These are phyloP conservation scores for Phytopythium oedochilum DNA, from an alignment of 352 stramenopile genomes.

Conservation along the genomic window DNA sequence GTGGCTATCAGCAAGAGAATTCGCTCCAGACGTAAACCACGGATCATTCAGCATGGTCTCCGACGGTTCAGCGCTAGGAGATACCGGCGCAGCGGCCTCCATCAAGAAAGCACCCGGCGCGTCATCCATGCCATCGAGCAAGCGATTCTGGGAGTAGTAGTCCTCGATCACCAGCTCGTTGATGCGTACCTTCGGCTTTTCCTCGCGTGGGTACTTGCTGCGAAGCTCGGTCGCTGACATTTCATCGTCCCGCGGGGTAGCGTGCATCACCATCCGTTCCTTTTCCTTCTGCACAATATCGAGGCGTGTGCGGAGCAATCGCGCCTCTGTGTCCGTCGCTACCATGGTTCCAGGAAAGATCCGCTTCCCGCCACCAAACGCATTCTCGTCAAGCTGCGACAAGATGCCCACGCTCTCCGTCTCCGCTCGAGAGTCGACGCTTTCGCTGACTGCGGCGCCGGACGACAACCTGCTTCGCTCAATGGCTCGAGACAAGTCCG, in stretches of 20 bases:
- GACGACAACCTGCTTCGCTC: background rate
- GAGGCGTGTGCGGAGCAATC: slow-evolving; percentile 64
- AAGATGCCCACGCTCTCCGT: slow-evolving; percentile 41
- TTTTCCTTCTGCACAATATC: slow-evolving; percentile 78
- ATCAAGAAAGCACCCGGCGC: slow-evolving; percentile 57
- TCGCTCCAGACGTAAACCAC: slow-evolving; percentile 51
- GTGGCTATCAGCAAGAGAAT: slow-evolving; percentile 1
- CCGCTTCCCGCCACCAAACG: slow-evolving; percentile 57
- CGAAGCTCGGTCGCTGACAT: slow-evolving; percentile 51
- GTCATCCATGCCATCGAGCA: slow-evolving; percentile 9
- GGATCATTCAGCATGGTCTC: slow-evolving; percentile 25
- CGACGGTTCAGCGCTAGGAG: background rate
- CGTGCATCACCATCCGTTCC: slow-evolving; percentile 40
- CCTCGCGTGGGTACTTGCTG: slow-evolving; percentile 37
- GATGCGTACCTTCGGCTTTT: slow-evolving; percentile 58
- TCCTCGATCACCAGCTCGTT: slow-evolving; percentile 86
- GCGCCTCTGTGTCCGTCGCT: slow-evolving; percentile 80
- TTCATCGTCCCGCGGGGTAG: slow-evolving; percentile 40
- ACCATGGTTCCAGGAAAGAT: slow-evolving; percentile 62
- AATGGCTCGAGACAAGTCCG: background rate
- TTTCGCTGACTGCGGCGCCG: background rate
- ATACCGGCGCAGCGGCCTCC: slow-evolving; percentile 17
- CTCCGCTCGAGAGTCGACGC: background rate
- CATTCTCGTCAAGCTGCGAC: slow-evolving; percentile 76
- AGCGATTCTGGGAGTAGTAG: slow-evolving; percentile 55